Conservation (phyloP, 208 protist species). For the Leishmania turanica region DNA sequence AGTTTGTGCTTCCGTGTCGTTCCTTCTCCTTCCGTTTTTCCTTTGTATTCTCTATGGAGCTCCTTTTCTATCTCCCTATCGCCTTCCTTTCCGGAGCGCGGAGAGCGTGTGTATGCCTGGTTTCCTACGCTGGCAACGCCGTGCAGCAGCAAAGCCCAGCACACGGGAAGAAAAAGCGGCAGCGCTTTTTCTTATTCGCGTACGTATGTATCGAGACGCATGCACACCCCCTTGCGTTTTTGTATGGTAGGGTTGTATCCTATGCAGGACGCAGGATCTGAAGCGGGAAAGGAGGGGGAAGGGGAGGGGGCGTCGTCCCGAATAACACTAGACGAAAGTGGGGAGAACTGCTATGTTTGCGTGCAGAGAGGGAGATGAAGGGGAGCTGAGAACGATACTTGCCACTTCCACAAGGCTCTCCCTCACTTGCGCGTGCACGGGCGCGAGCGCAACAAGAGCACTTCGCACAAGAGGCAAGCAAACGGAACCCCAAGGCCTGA, state of each 20-base stretch:
- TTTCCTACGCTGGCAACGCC: background rate
- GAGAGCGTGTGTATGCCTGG: background rate
- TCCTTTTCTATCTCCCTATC: background rate
- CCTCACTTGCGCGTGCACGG: background rate
- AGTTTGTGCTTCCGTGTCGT: background rate
- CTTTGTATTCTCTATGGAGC: background rate
- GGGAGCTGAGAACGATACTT: conserved; percentile 5
- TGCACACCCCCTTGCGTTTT: background rate
- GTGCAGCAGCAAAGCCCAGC: background rate
- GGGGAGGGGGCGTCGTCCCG: background rate
- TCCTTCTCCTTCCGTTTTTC: background rate
- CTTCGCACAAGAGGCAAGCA: background rate
- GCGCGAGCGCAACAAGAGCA: background rate
- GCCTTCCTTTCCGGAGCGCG: background rate
- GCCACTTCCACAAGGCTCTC: background rate
- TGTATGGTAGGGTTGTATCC: background rate
- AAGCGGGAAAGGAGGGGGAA: background rate
- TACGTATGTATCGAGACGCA: no score
- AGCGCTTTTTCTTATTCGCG: background rate
- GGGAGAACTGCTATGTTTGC: background rate
- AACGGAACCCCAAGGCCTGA: background rate
- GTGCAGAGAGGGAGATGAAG: background rate
- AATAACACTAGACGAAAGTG: background rate
- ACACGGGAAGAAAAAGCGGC: background rate
- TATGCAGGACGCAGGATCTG: background rate